Percentiles rank a stretch among this genome's conserved stretches.
Conservation (phyloP, 2,329 filamentous ascomycete genomes). For the Trichoderma simmonsii region DNA sequence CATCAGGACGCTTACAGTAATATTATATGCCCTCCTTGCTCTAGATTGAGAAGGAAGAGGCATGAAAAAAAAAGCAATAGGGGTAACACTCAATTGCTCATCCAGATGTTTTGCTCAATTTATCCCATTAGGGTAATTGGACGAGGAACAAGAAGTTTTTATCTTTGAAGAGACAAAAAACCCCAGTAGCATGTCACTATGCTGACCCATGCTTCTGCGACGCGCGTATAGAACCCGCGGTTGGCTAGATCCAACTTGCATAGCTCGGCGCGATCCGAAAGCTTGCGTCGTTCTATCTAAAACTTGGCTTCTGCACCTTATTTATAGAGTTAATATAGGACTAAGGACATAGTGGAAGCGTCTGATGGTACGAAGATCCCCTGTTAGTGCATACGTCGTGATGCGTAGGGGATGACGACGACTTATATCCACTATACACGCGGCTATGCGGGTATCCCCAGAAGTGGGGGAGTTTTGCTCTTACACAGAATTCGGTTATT, state of each 20-base stretch:
- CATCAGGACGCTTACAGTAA: background rate
- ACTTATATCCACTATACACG: background rate
- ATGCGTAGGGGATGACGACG: constrained; percentile 1
- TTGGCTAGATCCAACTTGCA: background rate
- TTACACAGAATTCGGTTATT: background rate
- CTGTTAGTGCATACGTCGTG: background rate
- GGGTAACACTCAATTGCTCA: too few relatives aligned
- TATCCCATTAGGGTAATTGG: background rate
- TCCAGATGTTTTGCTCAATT: background rate
- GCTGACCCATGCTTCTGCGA: background rate
- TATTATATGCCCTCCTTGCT: background rate
- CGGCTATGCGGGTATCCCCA: background rate
- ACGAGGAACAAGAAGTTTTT: background rate
- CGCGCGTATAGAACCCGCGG: background rate
- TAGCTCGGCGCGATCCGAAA: background rate
- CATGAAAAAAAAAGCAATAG: background rate
- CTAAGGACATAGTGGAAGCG: background rate
- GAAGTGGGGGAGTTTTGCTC: background rate
- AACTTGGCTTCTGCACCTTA: background rate
- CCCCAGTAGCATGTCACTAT: background rate
- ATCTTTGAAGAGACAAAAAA: background rate
- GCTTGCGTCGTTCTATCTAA: background rate
- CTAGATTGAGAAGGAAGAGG: background rate
- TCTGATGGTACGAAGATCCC: background rate
- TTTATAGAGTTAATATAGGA: background rate